Conservation (phyloP, 2,329 filamentous ascomycete genomes). For the Fusarium aywerte region DNA sequence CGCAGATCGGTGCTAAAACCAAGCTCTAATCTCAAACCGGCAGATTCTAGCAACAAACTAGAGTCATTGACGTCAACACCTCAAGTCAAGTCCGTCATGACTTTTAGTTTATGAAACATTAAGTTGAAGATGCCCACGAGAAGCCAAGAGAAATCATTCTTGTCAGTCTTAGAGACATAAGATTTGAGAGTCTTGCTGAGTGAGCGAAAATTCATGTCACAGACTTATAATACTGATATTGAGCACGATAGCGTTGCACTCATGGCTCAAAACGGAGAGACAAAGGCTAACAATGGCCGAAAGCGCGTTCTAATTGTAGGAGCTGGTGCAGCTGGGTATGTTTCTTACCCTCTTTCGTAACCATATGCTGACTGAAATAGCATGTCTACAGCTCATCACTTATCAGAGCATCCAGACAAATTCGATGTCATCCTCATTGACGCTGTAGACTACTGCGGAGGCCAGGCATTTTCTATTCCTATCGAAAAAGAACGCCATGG, state of each 20-base stretch:
- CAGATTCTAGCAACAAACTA: neutral
- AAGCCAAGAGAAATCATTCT: too few species aligned
- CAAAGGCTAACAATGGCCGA: constrained; percentile 7
- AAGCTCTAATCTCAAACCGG: constrained; percentile 13
- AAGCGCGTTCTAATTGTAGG: constrained; percentile 27
- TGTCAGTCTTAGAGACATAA: neutral
- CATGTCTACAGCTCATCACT: constrained; percentile 30
- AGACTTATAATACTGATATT: neutral
- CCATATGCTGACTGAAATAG: neutral
- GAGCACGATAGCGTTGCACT: constrained; percentile 28
- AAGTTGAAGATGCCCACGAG: neutral
- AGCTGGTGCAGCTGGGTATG: constrained; percentile 35
- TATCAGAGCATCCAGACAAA: constrained; percentile 22
- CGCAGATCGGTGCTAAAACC: constrained; percentile 12
- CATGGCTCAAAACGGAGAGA: constrained; percentile 27
- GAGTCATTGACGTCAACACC: constrained; percentile 36
- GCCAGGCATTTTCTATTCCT: constrained; percentile 32
- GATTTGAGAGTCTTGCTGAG: neutral
- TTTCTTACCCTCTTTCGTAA: accelerated
- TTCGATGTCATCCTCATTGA: constrained; percentile 31
- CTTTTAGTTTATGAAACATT: neutral
- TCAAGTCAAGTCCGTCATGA: constrained; percentile 39
- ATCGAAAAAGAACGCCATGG: constrained; percentile 33
- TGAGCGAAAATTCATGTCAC: constrained; percentile 5
- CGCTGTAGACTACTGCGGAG: constrained; percentile 29